Base-by-base conservation (phyloP, 352 stramenopile genomes). In the Phytopythium sindhum region DNA sequence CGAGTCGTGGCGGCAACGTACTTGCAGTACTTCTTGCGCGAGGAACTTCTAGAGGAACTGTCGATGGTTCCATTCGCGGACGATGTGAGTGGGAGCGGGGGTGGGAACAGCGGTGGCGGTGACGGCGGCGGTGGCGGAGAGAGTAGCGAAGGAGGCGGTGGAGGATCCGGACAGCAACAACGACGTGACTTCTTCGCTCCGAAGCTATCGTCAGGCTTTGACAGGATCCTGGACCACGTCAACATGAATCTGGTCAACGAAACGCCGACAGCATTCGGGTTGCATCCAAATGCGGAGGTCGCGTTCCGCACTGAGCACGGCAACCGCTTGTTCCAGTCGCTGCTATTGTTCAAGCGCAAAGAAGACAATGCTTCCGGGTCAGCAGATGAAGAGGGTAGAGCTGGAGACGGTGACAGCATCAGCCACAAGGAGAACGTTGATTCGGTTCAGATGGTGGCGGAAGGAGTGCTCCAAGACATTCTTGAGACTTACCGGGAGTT, bases 251-350 rank as follows among this genome's bases (percentile, higher is more conserved):
- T 97, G n/a, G 42, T 80, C 33, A 88, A 79, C 41, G 93, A 98
- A 45, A 88, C 87, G 1, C 91, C 93, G 0, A 78, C 86, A 12
- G 89, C 90, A 3, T 97, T 98, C 77, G 91, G 91, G 0, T 50
- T 98, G 47, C 93, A 98, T 60, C 88, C 93, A n/a, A 98, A 98
- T 69, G 89, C 91, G 8, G 92, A 98, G 66, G 95, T 98, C 17
- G 87, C 85, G 21, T 98, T 98, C 65, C 86, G 90, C 24, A 98
- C 91, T 14, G 78, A 92, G 12, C 78, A 84, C 44, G 90, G 87
- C 0, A 86, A 96, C 24, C 72, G 77, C 11, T 67, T 97, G 24
- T 74, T 97, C 44, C 66, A 83, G 60, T 83, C 86, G 14, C 84
- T 97, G 42, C 48, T 97, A n/a, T 59, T 93, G 9, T 74, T 97